Base-by-base conservation (phyloP, 148 eudicot genomes). In the Rheum nobile region DNA sequence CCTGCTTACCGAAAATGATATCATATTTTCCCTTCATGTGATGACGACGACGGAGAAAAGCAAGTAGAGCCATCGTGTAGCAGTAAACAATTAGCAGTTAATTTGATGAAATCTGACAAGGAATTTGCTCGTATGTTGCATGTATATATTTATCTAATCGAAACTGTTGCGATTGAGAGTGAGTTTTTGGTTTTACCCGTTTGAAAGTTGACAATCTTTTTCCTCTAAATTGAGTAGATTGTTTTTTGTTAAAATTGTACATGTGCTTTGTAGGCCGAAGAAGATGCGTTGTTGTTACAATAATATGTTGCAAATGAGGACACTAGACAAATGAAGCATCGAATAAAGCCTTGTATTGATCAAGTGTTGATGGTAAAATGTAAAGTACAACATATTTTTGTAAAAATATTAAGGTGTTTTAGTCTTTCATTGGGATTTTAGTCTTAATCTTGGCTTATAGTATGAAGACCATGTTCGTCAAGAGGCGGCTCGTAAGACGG, bases 61-160 rank as follows among this genome's bases (percentile, higher is more conserved):
- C 80, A 55, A 78, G 59, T 48, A 10, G 77, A 81, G 29, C 67
- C 76, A 16, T 67, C 79, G 17, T 61, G 65, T 76, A 80, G 42
- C 75, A 76, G 68, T 72, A 61, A 70, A 47, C 67, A 43, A 21
- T 26, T 50, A 21, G 73, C 67, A 43, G 84, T 80, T 22, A 87
- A 86, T 41, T 61, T 81, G 42, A 67, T 77, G 4, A 82, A 68
- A 81, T 83, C 92, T 1, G 97, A 94, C 71, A 96, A 94, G 80
- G 97, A 91, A 78, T 83, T 91, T 24, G 93, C 98, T 74, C 88
- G 96, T 55, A 79, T 86, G 87, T 77, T 94, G 78, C 98, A 94
- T 97, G 98, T 91, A 21, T 52, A 32, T 57, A 68, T 28, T 22
- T 75, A 4, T 59, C 1, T 61, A 19, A 61, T 61, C 37, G 1